Conservation (phyloP, 2,329 filamentous ascomycete species). For the Macroventuria anomochaeta region DNA sequence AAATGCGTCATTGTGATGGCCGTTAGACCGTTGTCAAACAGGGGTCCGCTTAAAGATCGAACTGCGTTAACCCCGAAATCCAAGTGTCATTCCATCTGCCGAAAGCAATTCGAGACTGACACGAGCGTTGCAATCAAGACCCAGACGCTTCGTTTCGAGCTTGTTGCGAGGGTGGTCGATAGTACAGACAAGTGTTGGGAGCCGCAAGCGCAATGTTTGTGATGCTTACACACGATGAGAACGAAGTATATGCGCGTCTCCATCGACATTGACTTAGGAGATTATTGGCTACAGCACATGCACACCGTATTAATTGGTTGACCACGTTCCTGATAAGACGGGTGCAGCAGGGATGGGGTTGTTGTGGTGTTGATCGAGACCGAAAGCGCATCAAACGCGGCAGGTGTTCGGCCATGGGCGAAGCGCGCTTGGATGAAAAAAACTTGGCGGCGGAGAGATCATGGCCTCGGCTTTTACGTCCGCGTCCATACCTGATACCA, state of each 20-base stretch:
- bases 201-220: background rate
- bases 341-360: background rate
- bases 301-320: background rate
- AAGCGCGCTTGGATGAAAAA: background rate
- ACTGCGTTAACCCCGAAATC: conserved; percentile 1
- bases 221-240: conserved; percentile 4
- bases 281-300: background rate
- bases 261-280: background rate
- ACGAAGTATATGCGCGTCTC: background rate
- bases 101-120: background rate
- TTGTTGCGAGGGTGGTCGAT: no score
- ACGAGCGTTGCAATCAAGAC: background rate
- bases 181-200: background rate
- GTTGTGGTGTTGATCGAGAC: conserved; percentile 2
- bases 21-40: conserved; percentile 5
- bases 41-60: conserved; percentile 6
- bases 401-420: conserved; percentile 13
- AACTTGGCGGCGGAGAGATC: background rate
- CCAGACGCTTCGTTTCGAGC: background rate
- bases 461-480: no score
- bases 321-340: background rate
- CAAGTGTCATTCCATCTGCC: conserved; percentile 7
- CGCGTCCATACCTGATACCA: no score
- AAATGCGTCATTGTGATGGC: conserved; percentile 14
- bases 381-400: conserved; percentile 2